A percentile compares a stretch with the other conserved stretches of the same genome.
Evolutionary conservation across 345 rosid genomes (phyloP).

Genomic region (Ricinus communis): DNA sequence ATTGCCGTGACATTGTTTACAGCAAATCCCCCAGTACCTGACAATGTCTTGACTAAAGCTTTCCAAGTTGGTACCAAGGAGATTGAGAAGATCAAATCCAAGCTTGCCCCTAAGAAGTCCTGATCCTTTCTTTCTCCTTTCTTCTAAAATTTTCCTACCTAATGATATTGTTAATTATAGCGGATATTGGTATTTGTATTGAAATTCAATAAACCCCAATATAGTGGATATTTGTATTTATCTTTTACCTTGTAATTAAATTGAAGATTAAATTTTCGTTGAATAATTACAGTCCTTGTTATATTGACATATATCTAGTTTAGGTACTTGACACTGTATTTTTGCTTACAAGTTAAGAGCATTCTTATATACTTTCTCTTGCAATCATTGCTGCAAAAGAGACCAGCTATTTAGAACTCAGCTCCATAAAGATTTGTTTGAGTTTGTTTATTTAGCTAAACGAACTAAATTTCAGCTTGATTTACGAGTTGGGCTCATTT

Average conservation of each 20-base stretch:
- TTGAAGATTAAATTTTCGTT: neutral
- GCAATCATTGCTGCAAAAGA: too few species aligned
- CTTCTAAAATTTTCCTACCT: neutral
- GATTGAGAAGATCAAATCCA: constrained; percentile 30
- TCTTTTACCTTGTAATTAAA: neutral
- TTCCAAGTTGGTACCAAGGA: constrained; percentile 34
- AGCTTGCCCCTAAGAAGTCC: constrained; percentile 32
- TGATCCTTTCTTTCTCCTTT: constrained; percentile 1
- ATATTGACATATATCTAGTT: neutral
- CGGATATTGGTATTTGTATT: too few species aligned
- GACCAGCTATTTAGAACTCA: too few species aligned
- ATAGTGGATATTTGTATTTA: neutral
- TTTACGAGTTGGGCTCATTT: too few species aligned
- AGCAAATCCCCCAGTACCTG: constrained; percentile 23
- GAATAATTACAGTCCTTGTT: neutral
- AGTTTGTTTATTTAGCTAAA: too few species aligned
- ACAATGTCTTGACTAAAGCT: constrained; percentile 25
- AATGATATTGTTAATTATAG: neutral
- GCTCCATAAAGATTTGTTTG: too few species aligned
- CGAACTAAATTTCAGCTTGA: too few species aligned
- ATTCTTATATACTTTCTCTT: too few species aligned
- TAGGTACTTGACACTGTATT: neutral
- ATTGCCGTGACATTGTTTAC: constrained; percentile 25
- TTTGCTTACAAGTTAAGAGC: constrained; percentile 7
- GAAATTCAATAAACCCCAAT: neutral